Conservation (phyloP, 2,329 filamentous ascomycete species). For the Ceratocystis eucalypticola region DNA sequence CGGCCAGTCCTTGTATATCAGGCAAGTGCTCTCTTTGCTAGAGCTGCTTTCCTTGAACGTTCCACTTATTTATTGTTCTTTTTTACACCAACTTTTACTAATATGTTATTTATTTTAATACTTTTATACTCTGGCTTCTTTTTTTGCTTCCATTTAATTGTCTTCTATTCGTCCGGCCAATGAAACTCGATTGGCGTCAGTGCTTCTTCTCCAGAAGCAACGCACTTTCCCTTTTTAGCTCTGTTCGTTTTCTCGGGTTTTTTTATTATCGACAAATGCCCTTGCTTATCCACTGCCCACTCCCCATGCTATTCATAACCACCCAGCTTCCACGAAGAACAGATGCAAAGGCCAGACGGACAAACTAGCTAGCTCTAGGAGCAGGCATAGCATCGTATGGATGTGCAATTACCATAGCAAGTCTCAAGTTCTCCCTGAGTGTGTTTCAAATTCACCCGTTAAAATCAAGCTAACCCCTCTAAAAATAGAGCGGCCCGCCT, state of each 20-base stretch:
- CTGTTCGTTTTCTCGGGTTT: neutral
- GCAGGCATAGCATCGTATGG: neutral
- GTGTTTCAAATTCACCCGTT: neutral
- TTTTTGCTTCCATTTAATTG: neutral
- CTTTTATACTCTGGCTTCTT: neutral
- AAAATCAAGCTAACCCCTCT: neutral
- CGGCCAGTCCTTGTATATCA: constrained; percentile 1
- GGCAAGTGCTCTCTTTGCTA: neutral
- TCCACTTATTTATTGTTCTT: too few relatives aligned
- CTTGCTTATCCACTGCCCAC: neutral
- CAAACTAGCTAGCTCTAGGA: neutral
- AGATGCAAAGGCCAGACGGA: too few relatives aligned
- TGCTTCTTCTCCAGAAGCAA: neutral
- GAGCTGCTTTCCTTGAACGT: too few relatives aligned
- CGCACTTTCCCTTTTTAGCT: constrained; percentile 2
- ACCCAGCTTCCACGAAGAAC: too few relatives aligned
- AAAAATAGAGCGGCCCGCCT: constrained; percentile 1
- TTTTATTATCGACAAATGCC: neutral
- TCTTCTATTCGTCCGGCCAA: neutral
- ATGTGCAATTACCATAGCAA: neutral
- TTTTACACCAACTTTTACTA: too few relatives aligned
- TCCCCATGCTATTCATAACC: too few relatives aligned
- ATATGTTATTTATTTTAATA: neutral
- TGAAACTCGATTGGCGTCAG: neutral
- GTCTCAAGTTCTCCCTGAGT: neutral